Percentiles rank a stretch among this genome's conserved stretches.
Conservation (phyloP, 257 asterid species). For the Primulina huaijiensis region DNA sequence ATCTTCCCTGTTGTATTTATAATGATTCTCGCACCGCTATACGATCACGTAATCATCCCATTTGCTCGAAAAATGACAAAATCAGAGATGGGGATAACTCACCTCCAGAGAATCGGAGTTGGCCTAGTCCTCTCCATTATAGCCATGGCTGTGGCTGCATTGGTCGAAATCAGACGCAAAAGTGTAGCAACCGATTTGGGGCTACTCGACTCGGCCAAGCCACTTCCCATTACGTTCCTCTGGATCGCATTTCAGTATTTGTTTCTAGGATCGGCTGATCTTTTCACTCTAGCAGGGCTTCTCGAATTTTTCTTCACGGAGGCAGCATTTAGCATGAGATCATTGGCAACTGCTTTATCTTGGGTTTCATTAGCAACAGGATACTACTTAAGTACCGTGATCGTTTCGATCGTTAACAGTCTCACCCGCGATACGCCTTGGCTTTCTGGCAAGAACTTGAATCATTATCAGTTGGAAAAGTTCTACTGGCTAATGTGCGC, state of each 20-base stretch:
- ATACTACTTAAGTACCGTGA: constrained; percentile 69
- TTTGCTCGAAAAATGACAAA: constrained; percentile 52
- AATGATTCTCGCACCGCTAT: constrained; percentile 72
- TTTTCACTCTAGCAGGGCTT: constrained; percentile 78
- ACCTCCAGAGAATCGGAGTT: constrained; percentile 72
- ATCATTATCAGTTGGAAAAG: constrained; percentile 61
- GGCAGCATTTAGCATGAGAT: constrained; percentile 76
- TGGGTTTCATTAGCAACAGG: constrained; percentile 90
- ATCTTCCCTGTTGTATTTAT: constrained; percentile 81
- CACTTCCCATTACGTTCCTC: constrained; percentile 67
- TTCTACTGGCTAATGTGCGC: constrained; percentile 89
- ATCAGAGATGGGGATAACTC: constrained; percentile 67
- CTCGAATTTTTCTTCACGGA: constrained; percentile 94
- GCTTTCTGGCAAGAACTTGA: constrained; percentile 70
- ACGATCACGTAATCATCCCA: constrained; percentile 71
- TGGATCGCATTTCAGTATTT: constrained; percentile 86
- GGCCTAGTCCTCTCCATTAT: constrained; percentile 65
- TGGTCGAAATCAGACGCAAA: constrained; percentile 73
- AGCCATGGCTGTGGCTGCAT: constrained; percentile 75
- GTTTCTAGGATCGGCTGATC: constrained; percentile 90
- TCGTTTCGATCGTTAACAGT: constrained; percentile 63
- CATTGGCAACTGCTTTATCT: constrained; percentile 78
- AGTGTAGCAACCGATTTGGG: constrained; percentile 36
- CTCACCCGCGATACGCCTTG: constrained; percentile 60
- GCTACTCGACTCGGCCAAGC: constrained; percentile 34